Conservation (phyloP, 257 asterid species). For the Scutellaria galericulata region DNA sequence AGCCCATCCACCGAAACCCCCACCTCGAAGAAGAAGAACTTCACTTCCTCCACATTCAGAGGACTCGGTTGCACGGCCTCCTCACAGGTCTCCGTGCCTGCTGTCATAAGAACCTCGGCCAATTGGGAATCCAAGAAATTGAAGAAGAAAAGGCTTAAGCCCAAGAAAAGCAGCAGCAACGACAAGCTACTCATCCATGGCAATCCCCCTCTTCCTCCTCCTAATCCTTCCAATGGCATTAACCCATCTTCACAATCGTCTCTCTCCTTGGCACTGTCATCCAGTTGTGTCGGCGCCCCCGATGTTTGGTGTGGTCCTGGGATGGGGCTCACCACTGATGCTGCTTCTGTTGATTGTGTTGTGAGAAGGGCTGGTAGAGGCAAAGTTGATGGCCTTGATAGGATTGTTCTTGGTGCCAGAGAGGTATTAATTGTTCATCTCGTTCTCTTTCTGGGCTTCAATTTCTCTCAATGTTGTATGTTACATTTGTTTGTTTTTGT, state of each 20-base stretch:
- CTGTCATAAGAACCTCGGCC: conserved; percentile 78
- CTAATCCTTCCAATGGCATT: background rate
- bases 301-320: conserved; percentile 95
- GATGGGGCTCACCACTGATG: conserved; percentile 64
- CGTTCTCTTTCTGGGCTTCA: background rate
- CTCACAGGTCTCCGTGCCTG: conserved; percentile 90
- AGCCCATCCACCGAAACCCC: conserved; percentile 30
- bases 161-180: conserved; percentile 41
- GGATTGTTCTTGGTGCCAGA: conserved; percentile 43
- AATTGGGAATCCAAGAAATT: conserved; percentile 81
- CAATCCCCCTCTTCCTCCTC: conserved; percentile 9
- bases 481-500: no score
- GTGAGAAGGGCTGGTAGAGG: conserved; percentile 69
- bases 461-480: background rate
- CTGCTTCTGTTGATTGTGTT: conserved; percentile 79
- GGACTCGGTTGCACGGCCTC: conserved; percentile 92
- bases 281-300: conserved; percentile 59
- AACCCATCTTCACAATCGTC: conserved; percentile 42
- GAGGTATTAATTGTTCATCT: conserved; percentile 48
- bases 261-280: conserved; percentile 49
- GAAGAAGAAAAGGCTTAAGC: conserved; percentile 53
- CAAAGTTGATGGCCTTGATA: conserved; percentile 54
- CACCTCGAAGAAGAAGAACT: conserved; percentile 68
- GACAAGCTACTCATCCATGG: conserved; percentile 20
- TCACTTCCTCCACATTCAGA: conserved; percentile 68